These are phyloP conservation scores for Aspergillus baeticus DNA, from an alignment of 495 filamentous ascomycete species.

Conservation along the genomic window DNA sequence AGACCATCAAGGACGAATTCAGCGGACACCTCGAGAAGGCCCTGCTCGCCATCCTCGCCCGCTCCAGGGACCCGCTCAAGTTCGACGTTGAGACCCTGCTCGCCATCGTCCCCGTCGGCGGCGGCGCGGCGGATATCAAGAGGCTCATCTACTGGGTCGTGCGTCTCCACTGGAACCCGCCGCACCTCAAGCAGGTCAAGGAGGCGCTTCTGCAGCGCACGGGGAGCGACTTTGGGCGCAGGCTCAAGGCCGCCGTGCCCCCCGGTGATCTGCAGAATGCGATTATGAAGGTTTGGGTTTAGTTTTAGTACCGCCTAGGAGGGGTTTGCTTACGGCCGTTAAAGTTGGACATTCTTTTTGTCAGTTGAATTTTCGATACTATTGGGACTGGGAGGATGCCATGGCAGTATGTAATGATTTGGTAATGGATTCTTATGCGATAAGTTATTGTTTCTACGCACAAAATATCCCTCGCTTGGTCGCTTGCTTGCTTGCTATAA, in stretches of 20 bases:
- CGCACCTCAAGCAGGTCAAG: constrained; percentile 11
- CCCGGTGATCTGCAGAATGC: constrained; percentile 9
- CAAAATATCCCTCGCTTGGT: background rate
- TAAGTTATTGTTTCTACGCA: background rate
- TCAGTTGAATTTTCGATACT: too few species aligned
- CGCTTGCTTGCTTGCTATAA: background rate
- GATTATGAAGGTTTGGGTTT: constrained; percentile 12
- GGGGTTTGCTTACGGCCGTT: too few species aligned
- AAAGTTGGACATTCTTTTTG: too few species aligned
- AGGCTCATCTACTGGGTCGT: constrained; percentile 18
- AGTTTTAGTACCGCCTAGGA: background rate
- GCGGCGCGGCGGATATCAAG: constrained; percentile 1
- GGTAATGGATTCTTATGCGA: background rate
- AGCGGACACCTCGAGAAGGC: constrained; percentile 80
- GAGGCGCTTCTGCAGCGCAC: constrained; percentile 2
- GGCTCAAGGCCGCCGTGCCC: background rate
- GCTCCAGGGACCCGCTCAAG: constrained; percentile 66
- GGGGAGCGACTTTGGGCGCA: constrained; percentile 5
- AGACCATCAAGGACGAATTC: constrained; percentile 52
- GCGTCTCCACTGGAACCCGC: constrained; percentile 16
- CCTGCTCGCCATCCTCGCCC: constrained; percentile 62
- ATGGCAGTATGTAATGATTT: constrained; percentile 5
- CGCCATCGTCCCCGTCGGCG: background rate
- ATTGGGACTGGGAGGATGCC: background rate
- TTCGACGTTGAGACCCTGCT: constrained; percentile 58